Conservation (phyloP, 2,329 filamentous ascomycete genomes). For the Aspergillus ruber region DNA sequence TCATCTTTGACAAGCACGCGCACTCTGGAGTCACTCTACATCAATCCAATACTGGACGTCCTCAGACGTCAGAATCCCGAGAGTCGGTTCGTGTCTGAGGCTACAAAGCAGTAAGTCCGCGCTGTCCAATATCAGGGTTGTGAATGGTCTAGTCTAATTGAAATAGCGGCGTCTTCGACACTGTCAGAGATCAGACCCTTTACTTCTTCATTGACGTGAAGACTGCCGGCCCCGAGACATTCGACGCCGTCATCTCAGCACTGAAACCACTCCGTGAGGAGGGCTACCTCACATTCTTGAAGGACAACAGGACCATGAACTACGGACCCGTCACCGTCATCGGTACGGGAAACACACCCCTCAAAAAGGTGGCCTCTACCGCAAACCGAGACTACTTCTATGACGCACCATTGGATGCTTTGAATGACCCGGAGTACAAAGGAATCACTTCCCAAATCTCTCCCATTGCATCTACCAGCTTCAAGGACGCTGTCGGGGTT, state of each 20-base stretch:
- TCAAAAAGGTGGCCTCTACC: constrained; percentile 43
- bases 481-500: constrained; percentile 37
- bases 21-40: constrained; percentile 54
- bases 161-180: constrained; percentile 55
- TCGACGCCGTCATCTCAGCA: constrained; percentile 50
- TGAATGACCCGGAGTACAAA: constrained; percentile 34
- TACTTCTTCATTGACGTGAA: constrained; percentile 62
- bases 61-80: constrained; percentile 52
- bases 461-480: constrained; percentile 50
- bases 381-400: constrained; percentile 52
- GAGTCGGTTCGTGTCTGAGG: constrained; percentile 41
- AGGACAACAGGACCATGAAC: constrained; percentile 40
- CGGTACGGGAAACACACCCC: constrained; percentile 53
- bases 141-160: constrained; percentile 1
- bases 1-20: constrained; percentile 46
- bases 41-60: constrained; percentile 53
- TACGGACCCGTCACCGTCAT: constrained; percentile 53
- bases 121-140: constrained; percentile 1
- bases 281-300: constrained; percentile 49
- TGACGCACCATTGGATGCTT: constrained; percentile 48
- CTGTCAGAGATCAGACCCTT: constrained; percentile 49
- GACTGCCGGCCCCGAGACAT: constrained; percentile 51
- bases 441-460: constrained; percentile 45
- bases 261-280: constrained; percentile 51
- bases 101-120: constrained; percentile 43